Evolutionary conservation across 768 basidiomycete species (phyloP).

Genomic region (Tubosaeta sp.): DNA sequence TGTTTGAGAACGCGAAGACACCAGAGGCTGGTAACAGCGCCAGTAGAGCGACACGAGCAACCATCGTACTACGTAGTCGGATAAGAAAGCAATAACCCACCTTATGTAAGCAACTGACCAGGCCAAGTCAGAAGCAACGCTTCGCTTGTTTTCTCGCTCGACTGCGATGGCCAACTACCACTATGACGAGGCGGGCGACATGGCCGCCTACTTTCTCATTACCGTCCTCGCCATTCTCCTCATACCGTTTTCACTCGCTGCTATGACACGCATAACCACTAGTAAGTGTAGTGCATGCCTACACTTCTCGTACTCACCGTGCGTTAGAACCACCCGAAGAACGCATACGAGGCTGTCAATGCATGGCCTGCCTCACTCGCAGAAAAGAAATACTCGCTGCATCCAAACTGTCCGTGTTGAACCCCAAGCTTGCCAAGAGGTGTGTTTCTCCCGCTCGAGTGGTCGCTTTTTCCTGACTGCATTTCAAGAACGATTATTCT

Average conservation of each 20-base stretch:
- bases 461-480: not conserved
- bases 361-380: conserved; percentile 56
- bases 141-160: too few relatives aligned
- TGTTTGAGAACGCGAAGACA: conserved; percentile 56
- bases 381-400: conserved; percentile 41
- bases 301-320: conserved; percentile 2
- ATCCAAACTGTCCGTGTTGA: conserved; percentile 45
- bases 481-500: conserved; percentile 52
- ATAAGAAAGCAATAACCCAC: not conserved
- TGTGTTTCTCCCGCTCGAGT: conserved; percentile 25
- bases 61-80: conserved; percentile 34
- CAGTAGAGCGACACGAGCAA: conserved; percentile 38
- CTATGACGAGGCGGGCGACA: conserved; percentile 81
- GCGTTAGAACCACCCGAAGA: conserved; percentile 30
- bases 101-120: conserved; percentile 16
- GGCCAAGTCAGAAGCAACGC: too few relatives aligned
- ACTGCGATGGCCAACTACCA: conserved; percentile 51
- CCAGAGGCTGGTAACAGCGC: conserved; percentile 38
- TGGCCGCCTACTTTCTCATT: conserved; percentile 89
- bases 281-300: conserved; percentile 37
- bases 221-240: conserved; percentile 84
- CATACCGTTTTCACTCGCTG: conserved; percentile 66
- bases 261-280: conserved; percentile 35
- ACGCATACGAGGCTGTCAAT: conserved; percentile 50
- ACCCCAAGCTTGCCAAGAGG: conserved; percentile 48